Evolutionary conservation across 2,329 filamentous ascomycete genomes (phyloP).

Genomic region (Emmonsia crescens): DNA sequence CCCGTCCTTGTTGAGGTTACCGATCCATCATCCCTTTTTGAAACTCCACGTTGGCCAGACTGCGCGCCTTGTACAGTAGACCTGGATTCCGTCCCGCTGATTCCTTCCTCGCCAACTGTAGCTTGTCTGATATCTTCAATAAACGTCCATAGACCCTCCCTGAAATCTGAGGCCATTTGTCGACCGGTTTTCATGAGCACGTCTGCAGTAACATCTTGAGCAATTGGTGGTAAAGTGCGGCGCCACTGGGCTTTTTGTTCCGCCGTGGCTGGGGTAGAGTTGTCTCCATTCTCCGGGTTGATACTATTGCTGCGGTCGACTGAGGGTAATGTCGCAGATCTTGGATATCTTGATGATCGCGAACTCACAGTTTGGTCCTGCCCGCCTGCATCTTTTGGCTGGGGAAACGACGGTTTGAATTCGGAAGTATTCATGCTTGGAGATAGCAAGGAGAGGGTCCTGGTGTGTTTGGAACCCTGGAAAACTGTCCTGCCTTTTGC

Average conservation of each 20-base stretch:
- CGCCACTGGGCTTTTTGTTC: slow-evolving; percentile 31
- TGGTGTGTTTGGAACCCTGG: slow-evolving; percentile 48
- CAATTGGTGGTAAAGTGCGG: slow-evolving; percentile 33
- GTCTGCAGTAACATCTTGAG: slow-evolving; percentile 30
- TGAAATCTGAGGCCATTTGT: slow-evolving; percentile 81
- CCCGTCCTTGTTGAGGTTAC: slow-evolving; percentile 16
- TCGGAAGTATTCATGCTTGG: slow-evolving; percentile 29
- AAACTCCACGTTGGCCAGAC: slow-evolving; percentile 19
- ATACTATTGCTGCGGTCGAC: slow-evolving; percentile 22
- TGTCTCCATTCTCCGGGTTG: slow-evolving; percentile 13
- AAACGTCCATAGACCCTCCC: slow-evolving; percentile 84
- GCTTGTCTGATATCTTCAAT: slow-evolving; percentile 91
- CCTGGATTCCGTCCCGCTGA: slow-evolving; percentile 44
- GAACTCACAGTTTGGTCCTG: slow-evolving; percentile 13
- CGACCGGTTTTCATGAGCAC: slow-evolving; percentile 49
- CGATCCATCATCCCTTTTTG: slow-evolving; percentile 25
- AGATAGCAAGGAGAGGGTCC: slow-evolving; percentile 75
- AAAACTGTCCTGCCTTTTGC: slow-evolving; percentile 52
- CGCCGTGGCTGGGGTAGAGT: slow-evolving; percentile 21
- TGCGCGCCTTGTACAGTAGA: slow-evolving; percentile 22
- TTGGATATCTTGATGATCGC: slow-evolving; percentile 26
- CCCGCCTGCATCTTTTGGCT: slow-evolving; percentile 12
- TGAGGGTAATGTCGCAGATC: slow-evolving; percentile 33
- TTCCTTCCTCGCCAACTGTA: slow-evolving; percentile 86
- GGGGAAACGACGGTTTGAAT: slow-evolving; percentile 13